Evolutionary conservation across 208 protist genomes (phyloP), one percentile per base, ranked within the genome.

Genomic region (Phytomonas sp.): DNA sequence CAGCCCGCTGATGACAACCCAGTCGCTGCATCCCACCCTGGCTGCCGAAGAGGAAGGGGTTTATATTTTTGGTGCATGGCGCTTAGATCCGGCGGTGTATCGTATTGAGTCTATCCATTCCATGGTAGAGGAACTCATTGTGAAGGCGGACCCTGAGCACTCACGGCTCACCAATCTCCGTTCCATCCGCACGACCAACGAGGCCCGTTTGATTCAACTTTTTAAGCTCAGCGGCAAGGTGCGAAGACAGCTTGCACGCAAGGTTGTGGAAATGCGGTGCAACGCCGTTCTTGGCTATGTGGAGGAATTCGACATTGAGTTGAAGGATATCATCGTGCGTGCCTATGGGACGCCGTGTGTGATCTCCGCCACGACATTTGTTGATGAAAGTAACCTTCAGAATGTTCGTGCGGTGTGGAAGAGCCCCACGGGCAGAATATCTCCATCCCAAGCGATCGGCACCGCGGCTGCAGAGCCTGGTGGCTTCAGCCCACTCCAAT

Each of bases 211-310:
- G 23, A 69, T 94, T 63, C 89, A 94, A 70, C 78, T 97, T 34
- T 97, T 91, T 69, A 95, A 95, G 77, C 83, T 95, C 20, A 94
- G 87, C 73, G 92, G 92, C 40, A 93, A 95, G 68, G 92, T 97
- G 64, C 81, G 89, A n/a, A 86, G 92, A 0, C 89, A 95, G 78
- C 80, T 97, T 31, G 80, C 89, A 37, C 89, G 86, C 65, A 97
- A 97, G 70, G 89, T 94, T 31, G 82, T 97, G 15, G 92, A 95
- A 67, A 80, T 94, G 67, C 81, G 86, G 23, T 97, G 92, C 77
- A 97, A 97, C 65, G 89, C 88, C 13, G 88, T 97, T 30, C 72
- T 97, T 32, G 92, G 92, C n/a, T 95, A 94, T 77, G 79, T 82
- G 64, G 89, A 97, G 71, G 78, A 84, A 71, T 97, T 93, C 69